These are phyloP conservation scores for Fusarium annulatum DNA, from an alignment of 2,329 filamentous ascomycete species.

Conservation along the genomic window DNA sequence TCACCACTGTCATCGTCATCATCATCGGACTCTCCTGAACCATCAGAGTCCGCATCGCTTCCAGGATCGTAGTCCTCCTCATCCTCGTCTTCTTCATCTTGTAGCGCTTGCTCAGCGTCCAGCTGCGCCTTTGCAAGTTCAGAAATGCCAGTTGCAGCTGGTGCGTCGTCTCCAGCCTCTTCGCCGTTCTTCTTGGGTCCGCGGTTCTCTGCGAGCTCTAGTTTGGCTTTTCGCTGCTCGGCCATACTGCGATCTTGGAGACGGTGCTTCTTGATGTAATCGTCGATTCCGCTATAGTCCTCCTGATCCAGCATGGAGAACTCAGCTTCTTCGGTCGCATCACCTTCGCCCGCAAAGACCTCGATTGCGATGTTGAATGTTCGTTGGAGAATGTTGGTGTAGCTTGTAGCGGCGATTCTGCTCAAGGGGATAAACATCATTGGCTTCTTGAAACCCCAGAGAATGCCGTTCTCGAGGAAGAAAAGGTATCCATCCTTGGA, in stretches of 20 bases:
- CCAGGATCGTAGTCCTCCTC: conserved; percentile 76
- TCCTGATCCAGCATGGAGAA: conserved; percentile 78
- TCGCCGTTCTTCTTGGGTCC: conserved; percentile 58
- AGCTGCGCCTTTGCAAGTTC: conserved; percentile 62
- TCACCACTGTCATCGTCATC: conserved; percentile 58
- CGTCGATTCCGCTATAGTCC: conserved; percentile 72
- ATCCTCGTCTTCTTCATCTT: conserved; percentile 71
- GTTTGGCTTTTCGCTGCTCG: conserved; percentile 73
- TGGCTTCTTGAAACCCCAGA: conserved; percentile 79
- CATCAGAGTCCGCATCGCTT: conserved; percentile 69
- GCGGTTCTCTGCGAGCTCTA: conserved; percentile 69
- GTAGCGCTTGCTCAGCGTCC: conserved; percentile 64
- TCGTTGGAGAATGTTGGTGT: conserved; percentile 73
- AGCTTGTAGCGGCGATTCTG: conserved; percentile 71
- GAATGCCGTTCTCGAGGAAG: conserved; percentile 72
- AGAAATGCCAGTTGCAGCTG: conserved; percentile 55
- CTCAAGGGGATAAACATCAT: conserved; percentile 72
- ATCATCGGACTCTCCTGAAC: conserved; percentile 66
- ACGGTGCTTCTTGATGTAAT: conserved; percentile 69
- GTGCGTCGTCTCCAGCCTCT: conserved; percentile 52
- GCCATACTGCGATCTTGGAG: conserved; percentile 77
- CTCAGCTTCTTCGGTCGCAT: conserved; percentile 69
- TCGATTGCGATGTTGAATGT: conserved; percentile 77
- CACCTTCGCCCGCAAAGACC: conserved; percentile 61
- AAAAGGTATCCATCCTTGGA: conserved; percentile 77